phyloP scores from a whole-genome alignment of 2,329 filamentous ascomycete species.

The Ambrosiella cleistominuta region DNA sequence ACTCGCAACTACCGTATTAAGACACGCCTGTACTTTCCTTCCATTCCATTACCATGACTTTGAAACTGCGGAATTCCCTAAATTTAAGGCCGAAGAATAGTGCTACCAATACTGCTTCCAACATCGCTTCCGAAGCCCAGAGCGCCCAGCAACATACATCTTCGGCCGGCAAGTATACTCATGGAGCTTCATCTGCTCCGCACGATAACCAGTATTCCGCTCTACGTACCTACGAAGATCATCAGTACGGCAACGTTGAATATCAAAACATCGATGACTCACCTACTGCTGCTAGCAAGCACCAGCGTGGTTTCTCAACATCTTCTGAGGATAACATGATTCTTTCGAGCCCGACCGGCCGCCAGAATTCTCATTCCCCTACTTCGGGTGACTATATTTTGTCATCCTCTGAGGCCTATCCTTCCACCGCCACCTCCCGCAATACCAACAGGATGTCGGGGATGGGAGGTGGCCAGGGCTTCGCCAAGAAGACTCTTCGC shows the following conservation, averaged over 20 bases:
- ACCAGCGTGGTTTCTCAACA: slow-evolving; percentile 6
- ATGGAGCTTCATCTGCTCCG: neutral
- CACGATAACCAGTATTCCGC: neutral
- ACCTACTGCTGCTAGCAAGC: slow-evolving; percentile 1
- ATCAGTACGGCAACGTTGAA: neutral
- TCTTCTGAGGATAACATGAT: slow-evolving; percentile 12
- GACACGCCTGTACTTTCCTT: neutral
- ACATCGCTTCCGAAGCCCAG: neutral
- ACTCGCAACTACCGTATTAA: neutral
- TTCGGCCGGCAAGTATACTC: neutral
- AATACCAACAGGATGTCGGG: neutral
- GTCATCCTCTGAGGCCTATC: neutral
- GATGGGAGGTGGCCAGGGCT: slow-evolving; percentile 1
- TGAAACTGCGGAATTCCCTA: slow-evolving; percentile 5
- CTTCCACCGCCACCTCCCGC: neutral
- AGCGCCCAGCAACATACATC: neutral
- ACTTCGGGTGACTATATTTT: neutral
- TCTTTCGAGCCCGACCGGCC: slow-evolving; percentile 7
- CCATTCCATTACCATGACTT: neutral
- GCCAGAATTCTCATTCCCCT: neutral
- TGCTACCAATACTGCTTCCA: neutral
- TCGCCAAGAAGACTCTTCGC: slow-evolving; percentile 4
- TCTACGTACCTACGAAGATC: slow-evolving; percentile 3
- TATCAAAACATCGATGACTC: neutral
- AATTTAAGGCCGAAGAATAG: neutral